Evolutionary conservation across 176 grass and related monocot species (phyloP).

Genomic region (Zoysia japonica): DNA sequence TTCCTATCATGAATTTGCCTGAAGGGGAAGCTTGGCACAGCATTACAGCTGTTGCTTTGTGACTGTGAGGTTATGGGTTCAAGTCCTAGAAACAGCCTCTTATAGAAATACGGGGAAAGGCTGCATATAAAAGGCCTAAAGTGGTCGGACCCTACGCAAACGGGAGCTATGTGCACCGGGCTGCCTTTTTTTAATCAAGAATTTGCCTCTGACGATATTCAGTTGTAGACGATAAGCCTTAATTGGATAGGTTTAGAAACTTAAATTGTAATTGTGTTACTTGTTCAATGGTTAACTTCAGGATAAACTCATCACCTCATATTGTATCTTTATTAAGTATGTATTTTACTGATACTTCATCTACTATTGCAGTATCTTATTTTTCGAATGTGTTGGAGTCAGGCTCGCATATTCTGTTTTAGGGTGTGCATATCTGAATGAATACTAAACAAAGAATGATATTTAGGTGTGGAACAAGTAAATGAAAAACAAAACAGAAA

Average conservation of each 20-base stretch:
- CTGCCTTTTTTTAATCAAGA: no score
- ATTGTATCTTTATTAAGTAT: conserved; percentile 19
- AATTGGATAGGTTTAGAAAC: background rate
- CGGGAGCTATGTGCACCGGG: no score
- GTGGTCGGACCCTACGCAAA: no score
- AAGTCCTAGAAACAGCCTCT: no score
- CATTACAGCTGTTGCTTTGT: no score
- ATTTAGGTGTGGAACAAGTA: conserved; percentile 72
- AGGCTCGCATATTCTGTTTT: conserved; percentile 42
- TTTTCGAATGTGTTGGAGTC: conserved; percentile 33
- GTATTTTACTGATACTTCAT: conserved; percentile 23
- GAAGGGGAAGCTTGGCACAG: no score
- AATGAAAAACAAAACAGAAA: conserved; percentile 80
- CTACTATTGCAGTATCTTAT: conserved; percentile 12
- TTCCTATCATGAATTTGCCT: background rate
- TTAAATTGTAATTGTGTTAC: conserved; percentile 3
- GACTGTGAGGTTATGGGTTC: no score
- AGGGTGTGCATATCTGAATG: conserved; percentile 53
- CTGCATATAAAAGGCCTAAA: no score
- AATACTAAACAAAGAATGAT: conserved; percentile 58
- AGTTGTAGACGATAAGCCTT: background rate
- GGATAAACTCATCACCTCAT: background rate
- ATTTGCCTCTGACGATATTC: conserved; percentile 5
- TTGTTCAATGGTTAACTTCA: conserved; percentile 2
- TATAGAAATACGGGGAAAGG: no score